Evolutionary conservation across 2,329 filamentous ascomycete genomes (phyloP).

Genomic region (Xylaria sp.): DNA sequence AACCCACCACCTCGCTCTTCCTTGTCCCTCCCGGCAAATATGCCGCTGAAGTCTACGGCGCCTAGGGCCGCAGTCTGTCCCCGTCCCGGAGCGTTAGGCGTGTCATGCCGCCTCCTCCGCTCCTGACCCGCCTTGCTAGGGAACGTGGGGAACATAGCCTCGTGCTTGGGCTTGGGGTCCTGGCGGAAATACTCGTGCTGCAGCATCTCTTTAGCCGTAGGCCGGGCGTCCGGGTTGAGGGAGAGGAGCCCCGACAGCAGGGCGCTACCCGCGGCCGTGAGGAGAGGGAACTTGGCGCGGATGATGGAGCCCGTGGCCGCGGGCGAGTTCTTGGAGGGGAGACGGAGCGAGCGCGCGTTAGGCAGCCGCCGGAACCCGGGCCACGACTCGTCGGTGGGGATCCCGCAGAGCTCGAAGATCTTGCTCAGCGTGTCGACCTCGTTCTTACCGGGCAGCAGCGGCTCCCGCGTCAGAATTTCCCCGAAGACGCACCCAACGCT

Average conservation of each 20-base stretch:
- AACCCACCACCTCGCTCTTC: constrained; percentile 75
- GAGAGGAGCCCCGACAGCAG: constrained; percentile 77
- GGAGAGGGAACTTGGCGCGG: constrained; percentile 80
- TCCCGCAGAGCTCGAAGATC: constrained; percentile 90
- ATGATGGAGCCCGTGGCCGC: constrained; percentile 65
- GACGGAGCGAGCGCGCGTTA: constrained; percentile 81
- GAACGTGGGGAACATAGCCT: constrained; percentile 96
- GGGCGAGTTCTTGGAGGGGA: constrained; percentile 56
- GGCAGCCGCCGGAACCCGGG: constrained; percentile 87
- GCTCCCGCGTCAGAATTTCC: constrained; percentile 85
- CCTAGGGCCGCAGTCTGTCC: constrained; percentile 71
- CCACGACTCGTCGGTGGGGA: constrained; percentile 86
- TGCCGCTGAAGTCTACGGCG: constrained; percentile 73
- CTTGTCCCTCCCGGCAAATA: constrained; percentile 74
- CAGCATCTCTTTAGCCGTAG: constrained; percentile 78
- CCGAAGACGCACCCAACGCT: constrained; percentile 95
- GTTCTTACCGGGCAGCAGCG: constrained; percentile 87
- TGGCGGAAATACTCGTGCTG: constrained; percentile 87
- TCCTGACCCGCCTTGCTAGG: constrained; percentile 95
- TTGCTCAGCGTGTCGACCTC: constrained; percentile 90
- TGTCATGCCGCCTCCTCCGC: constrained; percentile 75
- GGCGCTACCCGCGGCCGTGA: constrained; percentile 78
- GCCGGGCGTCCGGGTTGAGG: constrained; percentile 78
- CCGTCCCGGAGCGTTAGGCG: constrained; percentile 84
- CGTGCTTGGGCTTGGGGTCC: constrained; percentile 88